Conservation (phyloP, 305 asterid species). For the Fraxinus dipetala region DNA sequence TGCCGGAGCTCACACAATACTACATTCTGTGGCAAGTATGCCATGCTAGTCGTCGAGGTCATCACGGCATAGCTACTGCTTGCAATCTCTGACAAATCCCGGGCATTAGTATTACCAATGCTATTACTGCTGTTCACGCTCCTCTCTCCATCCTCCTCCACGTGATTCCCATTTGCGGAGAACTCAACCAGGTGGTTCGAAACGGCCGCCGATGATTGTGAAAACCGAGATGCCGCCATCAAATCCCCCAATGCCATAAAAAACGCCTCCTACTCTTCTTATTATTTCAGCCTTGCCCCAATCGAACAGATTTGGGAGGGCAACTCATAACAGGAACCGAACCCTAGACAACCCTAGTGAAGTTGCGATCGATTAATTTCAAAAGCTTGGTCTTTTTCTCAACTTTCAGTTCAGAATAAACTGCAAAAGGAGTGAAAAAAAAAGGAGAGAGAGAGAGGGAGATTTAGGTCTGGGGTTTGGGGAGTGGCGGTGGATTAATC, state of each 20-base stretch:
- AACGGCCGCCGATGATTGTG: slow-evolving; percentile 55
- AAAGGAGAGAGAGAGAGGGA: not conserved
- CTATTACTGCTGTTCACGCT: slow-evolving; percentile 35
- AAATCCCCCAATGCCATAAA: slow-evolving; percentile 99
- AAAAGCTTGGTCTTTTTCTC: slow-evolving; percentile 10
- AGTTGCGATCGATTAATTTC: slow-evolving; percentile 26
- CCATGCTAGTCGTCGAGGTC: slow-evolving; percentile 76
- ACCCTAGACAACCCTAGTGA: slow-evolving; percentile 39
- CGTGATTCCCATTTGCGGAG: slow-evolving; percentile 45
- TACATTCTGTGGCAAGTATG: slow-evolving; percentile 81
- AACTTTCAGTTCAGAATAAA: slow-evolving; percentile 21
- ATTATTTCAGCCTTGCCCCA: slow-evolving; percentile 73
- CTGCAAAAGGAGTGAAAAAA: slow-evolving; percentile 17
- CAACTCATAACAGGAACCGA: slow-evolving; percentile 57
- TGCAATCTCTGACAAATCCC: slow-evolving; percentile 63
- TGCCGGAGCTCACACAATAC: slow-evolving; percentile 94
- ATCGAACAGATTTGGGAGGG: slow-evolving; percentile 68
- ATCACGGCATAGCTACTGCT: slow-evolving; percentile 60
- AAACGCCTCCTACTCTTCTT: slow-evolving; percentile 30
- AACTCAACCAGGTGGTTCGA: slow-evolving; percentile 67
- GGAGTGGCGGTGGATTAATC: slow-evolving; percentile 40
- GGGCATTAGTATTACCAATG: slow-evolving; percentile 33
- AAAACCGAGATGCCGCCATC: slow-evolving; percentile 77
- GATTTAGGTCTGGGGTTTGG: slow-evolving; percentile 25
- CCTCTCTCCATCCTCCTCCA: slow-evolving; percentile 51